Evolutionary conservation across 768 basidiomycete species (phyloP), one percentile per base, ranked within the genome.

Genomic region (Gymnopilus dilepis): DNA sequence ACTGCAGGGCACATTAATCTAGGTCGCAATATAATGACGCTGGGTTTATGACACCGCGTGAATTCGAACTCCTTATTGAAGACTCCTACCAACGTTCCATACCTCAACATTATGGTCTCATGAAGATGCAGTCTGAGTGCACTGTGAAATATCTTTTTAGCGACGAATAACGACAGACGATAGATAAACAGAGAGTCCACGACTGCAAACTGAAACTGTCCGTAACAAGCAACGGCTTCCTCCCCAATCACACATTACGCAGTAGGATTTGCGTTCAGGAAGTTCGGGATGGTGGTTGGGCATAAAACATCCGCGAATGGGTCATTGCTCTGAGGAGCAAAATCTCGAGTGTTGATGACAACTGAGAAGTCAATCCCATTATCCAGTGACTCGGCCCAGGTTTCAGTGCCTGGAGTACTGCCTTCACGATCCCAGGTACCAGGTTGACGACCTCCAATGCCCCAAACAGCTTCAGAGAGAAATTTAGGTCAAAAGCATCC

Each of bases 291-390:
- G 33, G 55, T 56, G 31, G 21, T 26, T n/a, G 38, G 13, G 31
- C 55, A 43, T 13, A 56, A 33, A 11, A 56, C 55, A 21, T 56
- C 41, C 7, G 19, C 26, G 13, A 56, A 56, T 22, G 41, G 55
- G 21, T 56, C 42, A 19, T 40, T 21, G 22, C 12, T 31, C 15
- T 24, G 40, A 45, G 55, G 41, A 21, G 42, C 41, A 31, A 56
- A 56, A n/a, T 56, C 55, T 13, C 55, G 55, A 22, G 55, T 56
- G 31, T 56, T 56, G 41, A 56, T 41, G 21, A 41, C 40, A 22
- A 56, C 42, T 3, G 55, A 38, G 11, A 24, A 56, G 31, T 56
- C 55, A 33, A 56, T 3, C 2, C 40, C 55, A 21, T 45, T 56
- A 2, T 31, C 6, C 4, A 22, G 21, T 5, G 55, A 56, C 31